A percentile compares a stretch with the other conserved stretches of the same genome.
These are phyloP conservation scores for Sequoiadendron giganteum DNA, from an alignment of 75 land plant genomes.

Conservation along the genomic window DNA sequence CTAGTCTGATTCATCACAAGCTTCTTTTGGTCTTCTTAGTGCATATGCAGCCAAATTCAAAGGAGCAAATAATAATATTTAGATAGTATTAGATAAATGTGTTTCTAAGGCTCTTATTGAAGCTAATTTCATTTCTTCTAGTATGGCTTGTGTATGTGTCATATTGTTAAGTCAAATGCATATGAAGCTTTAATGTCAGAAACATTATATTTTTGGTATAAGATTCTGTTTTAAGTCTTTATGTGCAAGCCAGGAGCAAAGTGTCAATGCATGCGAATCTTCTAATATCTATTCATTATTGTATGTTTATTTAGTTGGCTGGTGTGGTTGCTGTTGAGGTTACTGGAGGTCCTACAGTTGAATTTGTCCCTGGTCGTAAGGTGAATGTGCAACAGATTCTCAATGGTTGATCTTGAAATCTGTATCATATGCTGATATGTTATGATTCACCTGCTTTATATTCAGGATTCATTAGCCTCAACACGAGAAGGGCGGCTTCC, in stretches of 20 bases:
- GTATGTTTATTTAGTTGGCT: slow-evolving; percentile 60
- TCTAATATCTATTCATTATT: background rate
- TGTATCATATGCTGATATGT: background rate
- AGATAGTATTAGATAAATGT: background rate
- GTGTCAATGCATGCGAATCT: background rate
- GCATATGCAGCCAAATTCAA: background rate
- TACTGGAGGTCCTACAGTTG: slow-evolving; percentile 89
- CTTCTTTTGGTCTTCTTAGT: too few relatives aligned
- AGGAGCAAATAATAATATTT: background rate
- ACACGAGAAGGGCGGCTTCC: slow-evolving; percentile 89
- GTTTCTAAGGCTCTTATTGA: background rate
- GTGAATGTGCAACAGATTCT: slow-evolving; percentile 24
- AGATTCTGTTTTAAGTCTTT: background rate
- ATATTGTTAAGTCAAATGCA: background rate
- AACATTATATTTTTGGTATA: background rate
- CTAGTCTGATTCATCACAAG: too few relatives aligned
- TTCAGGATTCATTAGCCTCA: slow-evolving; percentile 60
- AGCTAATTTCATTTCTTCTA: background rate
- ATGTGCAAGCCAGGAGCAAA: background rate
- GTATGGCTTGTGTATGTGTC: background rate
- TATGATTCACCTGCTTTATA: slow-evolving; percentile 5
- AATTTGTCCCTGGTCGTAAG: slow-evolving; percentile 92
- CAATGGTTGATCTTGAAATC: background rate
- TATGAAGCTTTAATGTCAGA: background rate
- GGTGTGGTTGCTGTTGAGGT: slow-evolving; percentile 98